Base-by-base conservation (phyloP, 2,329 filamentous ascomycete genomes). In the Exophiala sp. region DNA sequence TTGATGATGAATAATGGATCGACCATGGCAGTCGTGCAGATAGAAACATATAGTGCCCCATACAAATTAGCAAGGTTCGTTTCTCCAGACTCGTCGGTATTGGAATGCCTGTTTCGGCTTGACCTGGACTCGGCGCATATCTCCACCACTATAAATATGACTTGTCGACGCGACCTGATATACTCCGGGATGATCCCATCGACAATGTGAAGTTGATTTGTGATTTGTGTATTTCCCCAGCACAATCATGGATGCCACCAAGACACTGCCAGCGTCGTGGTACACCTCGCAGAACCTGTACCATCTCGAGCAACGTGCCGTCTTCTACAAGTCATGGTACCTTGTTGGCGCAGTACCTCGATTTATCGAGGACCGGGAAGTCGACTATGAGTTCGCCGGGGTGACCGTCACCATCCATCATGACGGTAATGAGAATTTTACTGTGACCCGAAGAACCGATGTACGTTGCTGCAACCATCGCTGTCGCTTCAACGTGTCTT, bases 291-390 rank as follows among this genome's bases (percentile, higher is more conserved):
- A 65, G 33, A 68, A 75, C 12, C 66, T 80, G 8, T 79, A 79
- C 65, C 72, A 78, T 43, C 69, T 80, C 48, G 77, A 79, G 63
- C 68, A 75, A 42, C 67, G 73, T 46, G 75, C 75, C 5, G 74
- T 80, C 8, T 79, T 79, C 59, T 51, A 75, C 42, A 79, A 78
- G 63, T 75, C 75, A 34, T 80, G 77, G 78, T 78, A 79, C 64
- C 68, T 80, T 21, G 69, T 80, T 1, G 78, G 78, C 1, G 78
- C 78, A 0, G 69, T 79, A n/a, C 79, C 76, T 11, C 68, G 73
- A 44, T 81, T 81, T 45, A 61, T 63, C 3, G 64, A 71, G 10
- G 69, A 69, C 0, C 68, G 74, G 48, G 67, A 69, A 33, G 69
- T 79, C 21, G 65, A 69, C 5, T 81, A 80, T 63, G 78, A 81